Base-by-base conservation (phyloP, 768 basidiomycete species). In the Pisolithus marmoratus region DNA sequence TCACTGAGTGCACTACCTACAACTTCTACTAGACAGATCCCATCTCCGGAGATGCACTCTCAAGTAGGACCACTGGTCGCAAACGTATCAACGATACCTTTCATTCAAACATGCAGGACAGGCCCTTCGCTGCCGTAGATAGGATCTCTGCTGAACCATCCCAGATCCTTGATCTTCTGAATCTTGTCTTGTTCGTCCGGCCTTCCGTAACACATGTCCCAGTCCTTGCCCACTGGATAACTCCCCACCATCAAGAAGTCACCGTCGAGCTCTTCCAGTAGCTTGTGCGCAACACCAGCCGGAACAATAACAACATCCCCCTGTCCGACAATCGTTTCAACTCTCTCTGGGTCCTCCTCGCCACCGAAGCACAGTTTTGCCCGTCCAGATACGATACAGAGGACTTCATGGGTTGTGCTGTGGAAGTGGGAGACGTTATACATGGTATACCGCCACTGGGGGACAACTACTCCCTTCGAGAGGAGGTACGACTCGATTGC, bases 361-460 rank as follows among this genome's bases (percentile, higher is more conserved):
- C 73, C 74, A 15, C 73, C 74, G 42, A 76, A 76, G 44, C 70
- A 69, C n/a, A 74, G 38, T 24, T 48, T 61, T 14, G 71, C 75
- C 23, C 63, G 51, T 1, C 74, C 73, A 5, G 49, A 44, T 11
- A 58, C 55, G 37, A 74, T 59, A 43, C 67, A 66, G 50, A 75
- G 57, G 15, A 76, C 64, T 51, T 75, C 73, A 65, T 75, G 70
- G 12, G 70, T 69, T 38, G 70, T 74, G n/a, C 68, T 69, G 54
- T 76, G 73, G 58, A 70, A 77, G 56, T 76, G 73, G 23, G 68
- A 65, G 24, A 62, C 62, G 40, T 49, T 55, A 62, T 74, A 75
- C 72, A 74, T 74, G 23, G 71, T 67, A 59, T 70, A 76, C 14
- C 69, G 66, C 73, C 75, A 74, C 50, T 69, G 64, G 3, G 74